Base-by-base conservation (phyloP, 768 basidiomycete species). In the Mrakia gelida region DNA sequence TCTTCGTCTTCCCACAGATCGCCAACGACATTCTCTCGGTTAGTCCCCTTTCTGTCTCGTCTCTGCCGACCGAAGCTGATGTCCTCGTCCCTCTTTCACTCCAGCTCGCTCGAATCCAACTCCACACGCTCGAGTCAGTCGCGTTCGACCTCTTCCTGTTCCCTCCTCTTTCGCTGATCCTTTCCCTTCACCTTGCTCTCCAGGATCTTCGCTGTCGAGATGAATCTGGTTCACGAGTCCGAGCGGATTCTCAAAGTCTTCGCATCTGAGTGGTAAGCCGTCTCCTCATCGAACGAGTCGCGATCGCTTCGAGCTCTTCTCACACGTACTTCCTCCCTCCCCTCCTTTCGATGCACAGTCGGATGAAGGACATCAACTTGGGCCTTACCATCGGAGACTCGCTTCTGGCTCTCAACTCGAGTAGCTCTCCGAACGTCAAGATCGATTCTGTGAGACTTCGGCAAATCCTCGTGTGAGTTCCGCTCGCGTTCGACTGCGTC, bases 21-120 rank as follows among this genome's bases (percentile, higher is more conserved):
- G 83, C 84, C 49, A 85, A 86, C 75, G 86, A 86, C 78, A 84
- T 86, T 0, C 81, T 86, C 34, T 85, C 85, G 6, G 59, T 59
- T 8, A 5, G 59, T n/a, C 26, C 26, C 59, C 13, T n/a, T 59
- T 28, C 59, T 7, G 4, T 28, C 59, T n/a, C n/a, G n/a, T 59
- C 59, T 10, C 11, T 13, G 2, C 11, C 9, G 9, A 59, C 13
- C 59, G 11, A 10, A 13, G 9, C 28, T 13, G 26, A 59, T 38
- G 38, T 38, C 38, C 28, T n/a, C 79, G 85, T n/a, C 85, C 84
- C 38, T 59, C 54, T 3, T 21, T 26, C 26, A 28, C 6, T 45
- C 15, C 73, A 74, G 38, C 77, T 78, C 56, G 77, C 77, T 21
- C 72, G 77, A 7, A 78, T 78, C 52, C 77, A 78, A 41, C 41